Base-by-base conservation (phyloP, 2,329 filamentous ascomycete genomes). In the Fusarium sterilihyphosum region DNA sequence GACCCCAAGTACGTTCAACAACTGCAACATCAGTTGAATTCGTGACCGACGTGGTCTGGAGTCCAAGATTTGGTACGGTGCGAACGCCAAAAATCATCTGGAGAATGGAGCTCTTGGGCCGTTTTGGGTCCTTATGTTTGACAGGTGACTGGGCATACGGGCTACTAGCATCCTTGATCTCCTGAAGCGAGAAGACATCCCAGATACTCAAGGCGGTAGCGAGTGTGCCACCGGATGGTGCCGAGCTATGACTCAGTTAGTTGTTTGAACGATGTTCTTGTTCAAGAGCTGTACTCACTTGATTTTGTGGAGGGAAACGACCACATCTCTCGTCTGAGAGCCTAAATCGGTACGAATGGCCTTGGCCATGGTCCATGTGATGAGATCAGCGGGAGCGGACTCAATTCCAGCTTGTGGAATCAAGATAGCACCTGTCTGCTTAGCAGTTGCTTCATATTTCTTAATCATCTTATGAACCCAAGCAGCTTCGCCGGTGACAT, bases 221-320 rank as follows among this genome's bases (percentile, higher is more conserved):
- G 9, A 95, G 82, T 5, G 93, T 92, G 53, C 91, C 91, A n/a
- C 91, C 91, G 3, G 91, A 92, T 6, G 89, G 87, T 3, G 82
- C 77, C 62, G 77, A 71, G 35, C 79, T 81, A 43, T 22, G 58
- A 33, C 37, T 41, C 29, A 14, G 35, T 79, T 43, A 77, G 68
- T 26, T 29, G 26, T 22, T 33, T 37, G 35, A 35, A 33, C 17
- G 16, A n/a, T 18, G 41, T n/a, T 29, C 17, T 11, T 12, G 22
- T 41, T 37, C 18, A 56, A 31, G 37, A 26, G 43, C 50, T 56
- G 4, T 17, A 73, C 83, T 54, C 73, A 86, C 84, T 79, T 81
- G 24, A 88, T 63, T 7, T 78, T 82, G 66, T 87, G 82, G 37
- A 88, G 77, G 3, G 86, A 86, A 22, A 92, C 80, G 5, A 87